Conservation (phyloP, 768 basidiomycete species). For the Hypholoma sublateritium region DNA sequence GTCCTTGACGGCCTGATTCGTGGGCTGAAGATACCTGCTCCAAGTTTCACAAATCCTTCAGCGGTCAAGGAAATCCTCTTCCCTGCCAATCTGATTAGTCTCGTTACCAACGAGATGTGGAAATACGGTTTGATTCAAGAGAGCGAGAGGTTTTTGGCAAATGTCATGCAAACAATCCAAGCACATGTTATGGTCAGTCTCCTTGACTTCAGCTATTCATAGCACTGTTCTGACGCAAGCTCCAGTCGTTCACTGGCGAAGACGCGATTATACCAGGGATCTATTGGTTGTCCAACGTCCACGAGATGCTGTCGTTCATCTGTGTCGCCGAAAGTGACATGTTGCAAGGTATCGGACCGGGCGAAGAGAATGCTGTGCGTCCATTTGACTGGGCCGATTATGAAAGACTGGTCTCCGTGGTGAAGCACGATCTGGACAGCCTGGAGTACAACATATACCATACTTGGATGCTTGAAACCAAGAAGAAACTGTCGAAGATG, state of each 20-base stretch:
- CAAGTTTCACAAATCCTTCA: constrained; percentile 88
- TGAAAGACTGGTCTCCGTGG: constrained; percentile 94
- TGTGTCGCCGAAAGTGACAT: constrained; percentile 99
- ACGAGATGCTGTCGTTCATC: constrained; percentile 99
- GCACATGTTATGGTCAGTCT: constrained; percentile 91
- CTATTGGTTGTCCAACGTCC: constrained; percentile 99
- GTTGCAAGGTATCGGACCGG: constrained; percentile 96
- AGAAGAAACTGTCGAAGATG: constrained; percentile 96
- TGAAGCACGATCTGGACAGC: constrained; percentile 97
- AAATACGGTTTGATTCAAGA: constrained; percentile 96
- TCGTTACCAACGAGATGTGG: constrained; percentile 99
- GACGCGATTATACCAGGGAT: constrained; percentile 96
- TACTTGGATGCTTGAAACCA: constrained; percentile 98
- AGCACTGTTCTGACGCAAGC: background rate
- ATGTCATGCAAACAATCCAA: constrained; percentile 98
- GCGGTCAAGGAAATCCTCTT: constrained; percentile 96
- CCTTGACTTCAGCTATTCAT: background rate
- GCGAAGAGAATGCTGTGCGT: constrained; percentile 88
- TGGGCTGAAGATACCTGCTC: constrained; percentile 89
- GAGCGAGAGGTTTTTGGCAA: constrained; percentile 96
- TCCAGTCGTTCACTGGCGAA: constrained; percentile 85
- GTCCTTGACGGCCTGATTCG: constrained; percentile 88
- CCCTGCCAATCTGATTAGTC: constrained; percentile 96
- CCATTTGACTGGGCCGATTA: constrained; percentile 97
- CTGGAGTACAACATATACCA: constrained; percentile 99